Evolutionary conservation across 805 yeast genomes (phyloP).

Genomic region (Ascoidea rubescens): DNA sequence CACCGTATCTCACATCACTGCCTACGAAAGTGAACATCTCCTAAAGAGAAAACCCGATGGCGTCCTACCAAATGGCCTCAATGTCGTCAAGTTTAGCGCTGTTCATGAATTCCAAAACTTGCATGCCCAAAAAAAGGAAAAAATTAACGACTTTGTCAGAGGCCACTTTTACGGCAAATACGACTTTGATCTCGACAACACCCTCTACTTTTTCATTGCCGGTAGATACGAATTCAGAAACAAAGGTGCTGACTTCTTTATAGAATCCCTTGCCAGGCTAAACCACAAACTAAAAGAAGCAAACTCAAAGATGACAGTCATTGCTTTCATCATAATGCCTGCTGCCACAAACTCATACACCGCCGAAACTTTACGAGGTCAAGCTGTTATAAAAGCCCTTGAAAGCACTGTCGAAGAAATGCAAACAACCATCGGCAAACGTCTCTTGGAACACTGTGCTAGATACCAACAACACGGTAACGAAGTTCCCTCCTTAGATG

Average conservation of each 20-base stretch:
- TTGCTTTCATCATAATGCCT: slow-evolving; percentile 97
- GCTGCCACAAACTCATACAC: slow-evolving; percentile 90
- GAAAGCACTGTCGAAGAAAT: slow-evolving; percentile 83
- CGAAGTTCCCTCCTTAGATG: slow-evolving; percentile 70
- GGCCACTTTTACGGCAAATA: slow-evolving; percentile 97
- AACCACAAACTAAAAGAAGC: slow-evolving; percentile 74
- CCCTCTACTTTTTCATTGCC: slow-evolving; percentile 89
- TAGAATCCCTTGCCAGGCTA: slow-evolving; percentile 83
- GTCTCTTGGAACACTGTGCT: slow-evolving; percentile 85
- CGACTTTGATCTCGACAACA: slow-evolving; percentile 88
- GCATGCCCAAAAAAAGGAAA: slow-evolving; percentile 84
- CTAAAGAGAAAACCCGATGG: slow-evolving; percentile 96
- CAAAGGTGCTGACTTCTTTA: slow-evolving; percentile 92
- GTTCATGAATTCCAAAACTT: slow-evolving; percentile 96
- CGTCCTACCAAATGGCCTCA: slow-evolving; percentile 90
- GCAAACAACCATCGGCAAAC: slow-evolving; percentile 70
- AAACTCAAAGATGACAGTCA: slow-evolving; percentile 83
- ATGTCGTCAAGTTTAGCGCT: slow-evolving; percentile 91
- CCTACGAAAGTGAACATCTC: slow-evolving; percentile 85
- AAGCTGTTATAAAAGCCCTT: slow-evolving; percentile 86
- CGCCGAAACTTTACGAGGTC: slow-evolving; percentile 89
- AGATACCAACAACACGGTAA: slow-evolving; percentile 41
- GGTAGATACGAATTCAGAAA: slow-evolving; percentile 95
- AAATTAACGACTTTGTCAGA: slow-evolving; percentile 84
- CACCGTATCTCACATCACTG: slow-evolving; percentile 96